These are phyloP conservation scores for Mangifera indica DNA, from an alignment of 345 rosid species.

Conservation along the genomic window DNA sequence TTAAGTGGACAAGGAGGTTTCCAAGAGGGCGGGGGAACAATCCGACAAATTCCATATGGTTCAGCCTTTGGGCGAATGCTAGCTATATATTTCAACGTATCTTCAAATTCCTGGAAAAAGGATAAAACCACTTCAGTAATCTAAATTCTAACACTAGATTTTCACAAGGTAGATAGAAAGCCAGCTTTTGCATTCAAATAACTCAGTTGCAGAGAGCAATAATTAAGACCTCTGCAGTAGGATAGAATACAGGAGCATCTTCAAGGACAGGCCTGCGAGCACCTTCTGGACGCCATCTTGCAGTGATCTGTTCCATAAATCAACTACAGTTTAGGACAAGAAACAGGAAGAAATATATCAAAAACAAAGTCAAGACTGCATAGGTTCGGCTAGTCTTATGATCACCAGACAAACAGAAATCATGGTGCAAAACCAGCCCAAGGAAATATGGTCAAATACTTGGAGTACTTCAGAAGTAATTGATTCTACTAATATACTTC, in stretches of 20 bases:
- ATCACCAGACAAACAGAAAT: conserved; percentile 12
- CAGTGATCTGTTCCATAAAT: conserved; percentile 53
- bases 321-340: conserved; percentile 14
- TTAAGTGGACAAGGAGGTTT: conserved; percentile 88
- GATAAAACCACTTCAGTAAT: conserved; percentile 25
- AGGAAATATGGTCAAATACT: conserved; percentile 9
- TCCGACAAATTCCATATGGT: conserved; percentile 92
- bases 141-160: conserved; percentile 11
- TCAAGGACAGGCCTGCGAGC: conserved; percentile 69
- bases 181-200: conserved; percentile 2
- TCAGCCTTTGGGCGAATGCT: conserved; percentile 83
- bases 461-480: conserved; percentile 4
- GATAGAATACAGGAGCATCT: conserved; percentile 90
- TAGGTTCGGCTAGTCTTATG: not conserved
- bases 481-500: not conserved
- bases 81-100: conserved; percentile 81
- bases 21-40: conserved; percentile 97
- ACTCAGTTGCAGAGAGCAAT: conserved; percentile 23
- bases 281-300: conserved; percentile 82
- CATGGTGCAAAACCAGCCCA: not conserved
- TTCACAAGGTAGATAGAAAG: not conserved
- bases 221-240: conserved; percentile 78
- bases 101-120: conserved; percentile 82
- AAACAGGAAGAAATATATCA: not conserved
- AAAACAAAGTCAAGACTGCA: conserved; percentile 4